Evolutionary conservation across 352 stramenopile species (phyloP).

Genomic region (Globisporangium ultimum): DNA sequence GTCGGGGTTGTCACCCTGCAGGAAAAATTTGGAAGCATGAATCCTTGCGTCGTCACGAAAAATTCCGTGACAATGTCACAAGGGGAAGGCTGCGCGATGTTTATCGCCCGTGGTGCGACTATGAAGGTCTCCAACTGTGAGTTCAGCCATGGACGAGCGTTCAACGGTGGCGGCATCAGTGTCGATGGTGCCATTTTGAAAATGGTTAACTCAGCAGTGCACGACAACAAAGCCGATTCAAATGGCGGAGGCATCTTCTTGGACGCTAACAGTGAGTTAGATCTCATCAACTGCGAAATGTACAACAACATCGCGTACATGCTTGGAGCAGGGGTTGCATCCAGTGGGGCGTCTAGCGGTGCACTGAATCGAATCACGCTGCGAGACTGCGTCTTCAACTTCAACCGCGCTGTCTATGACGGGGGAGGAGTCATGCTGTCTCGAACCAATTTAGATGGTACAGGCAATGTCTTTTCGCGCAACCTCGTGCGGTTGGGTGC

Average conservation of each 20-base stretch:
- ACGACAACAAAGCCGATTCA: slow-evolving; percentile 1
- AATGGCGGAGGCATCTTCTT: slow-evolving; percentile 29
- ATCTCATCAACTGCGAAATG: slow-evolving; percentile 20
- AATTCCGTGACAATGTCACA: background rate
- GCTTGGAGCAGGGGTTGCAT: slow-evolving; percentile 23
- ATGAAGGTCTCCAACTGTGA: slow-evolving; percentile 14
- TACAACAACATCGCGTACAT: slow-evolving; percentile 24
- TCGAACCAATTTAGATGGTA: slow-evolving; percentile 20
- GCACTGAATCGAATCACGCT: slow-evolving; percentile 17
- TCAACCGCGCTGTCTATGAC: slow-evolving; percentile 21
- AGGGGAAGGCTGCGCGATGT: slow-evolving; percentile 25
- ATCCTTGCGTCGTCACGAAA: slow-evolving; percentile 1
- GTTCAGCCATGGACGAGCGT: slow-evolving; percentile 15
- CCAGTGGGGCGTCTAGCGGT: slow-evolving; percentile 8
- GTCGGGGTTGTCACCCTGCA: slow-evolving; percentile 1
- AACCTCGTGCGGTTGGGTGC: slow-evolving; percentile 19
- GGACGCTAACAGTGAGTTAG: slow-evolving; percentile 15
- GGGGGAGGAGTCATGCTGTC: slow-evolving; percentile 30
- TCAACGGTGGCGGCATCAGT: slow-evolving; percentile 24
- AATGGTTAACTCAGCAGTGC: slow-evolving; percentile 11
- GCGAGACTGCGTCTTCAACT: slow-evolving; percentile 16
- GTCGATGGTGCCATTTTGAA: slow-evolving; percentile 17
- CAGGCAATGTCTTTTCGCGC: slow-evolving; percentile 16
- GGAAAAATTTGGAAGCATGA: background rate
- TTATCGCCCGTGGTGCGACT: slow-evolving; percentile 14